phyloP scores from a whole-genome alignment of 1,284 basidiomycete species.

The Hortiboletus rubellus region DNA sequence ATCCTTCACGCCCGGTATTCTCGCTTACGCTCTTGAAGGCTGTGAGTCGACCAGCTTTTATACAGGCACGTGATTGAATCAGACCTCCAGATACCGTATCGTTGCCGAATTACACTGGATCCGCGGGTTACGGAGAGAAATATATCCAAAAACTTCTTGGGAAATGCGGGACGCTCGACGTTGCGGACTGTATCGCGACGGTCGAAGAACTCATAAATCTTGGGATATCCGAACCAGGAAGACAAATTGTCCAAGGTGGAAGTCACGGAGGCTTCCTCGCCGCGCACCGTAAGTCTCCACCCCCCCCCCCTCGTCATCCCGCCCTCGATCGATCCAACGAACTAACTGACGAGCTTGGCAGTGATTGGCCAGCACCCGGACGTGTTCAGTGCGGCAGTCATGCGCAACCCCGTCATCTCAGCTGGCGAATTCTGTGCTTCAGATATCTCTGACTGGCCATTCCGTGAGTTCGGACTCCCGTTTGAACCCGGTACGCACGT shows the following conservation, averaged over 20 bases:
- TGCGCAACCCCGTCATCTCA: conserved; percentile 73
- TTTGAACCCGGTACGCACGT: conserved; percentile 40
- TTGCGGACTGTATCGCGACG: conserved; percentile 61
- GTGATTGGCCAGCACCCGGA: conserved; percentile 66
- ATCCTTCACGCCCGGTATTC: conserved; percentile 45
- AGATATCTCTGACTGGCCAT: conserved; percentile 78
- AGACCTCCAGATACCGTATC: conserved; percentile 52
- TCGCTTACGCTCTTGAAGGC: conserved; percentile 57
- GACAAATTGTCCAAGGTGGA: conserved; percentile 62
- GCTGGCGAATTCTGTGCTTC: conserved; percentile 48
- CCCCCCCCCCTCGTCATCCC: background rate
- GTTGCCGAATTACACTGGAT: conserved; percentile 70
- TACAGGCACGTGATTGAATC: background rate
- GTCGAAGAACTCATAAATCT: conserved; percentile 50
- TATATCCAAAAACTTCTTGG: conserved; percentile 50
- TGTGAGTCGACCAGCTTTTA: conserved; percentile 43
- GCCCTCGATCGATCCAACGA: conserved; percentile 2
- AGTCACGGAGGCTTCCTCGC: conserved; percentile 74
- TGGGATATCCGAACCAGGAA: conserved; percentile 49
- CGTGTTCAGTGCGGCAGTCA: conserved; percentile 58
- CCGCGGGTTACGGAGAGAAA: conserved; percentile 51
- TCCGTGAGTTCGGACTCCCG: conserved; percentile 54
- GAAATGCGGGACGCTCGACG: conserved; percentile 64
- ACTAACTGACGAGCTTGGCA: conserved; percentile 22
- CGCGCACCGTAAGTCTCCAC: conserved; percentile 51